Evolutionary conservation across 106 monocot species (phyloP), one percentile per base, ranked within the genome.

Genomic region (Iris macrosiphon): DNA sequence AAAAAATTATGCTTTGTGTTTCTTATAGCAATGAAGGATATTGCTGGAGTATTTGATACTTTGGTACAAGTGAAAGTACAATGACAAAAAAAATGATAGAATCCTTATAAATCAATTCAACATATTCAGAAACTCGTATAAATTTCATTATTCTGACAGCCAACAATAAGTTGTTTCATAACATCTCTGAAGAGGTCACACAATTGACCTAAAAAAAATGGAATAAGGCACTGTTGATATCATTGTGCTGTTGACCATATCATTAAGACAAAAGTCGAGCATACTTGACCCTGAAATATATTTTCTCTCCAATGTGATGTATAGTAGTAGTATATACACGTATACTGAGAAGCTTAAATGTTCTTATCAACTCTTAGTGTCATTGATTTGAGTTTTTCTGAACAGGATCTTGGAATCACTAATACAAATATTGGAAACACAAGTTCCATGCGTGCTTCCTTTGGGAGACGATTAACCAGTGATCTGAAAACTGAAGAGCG

Each of bases 401-500:
- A 30, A 67, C 72, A 82, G 81, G 68, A 59, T 35, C 60, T 77
- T 64, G 63, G 72, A 51, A 64, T 60, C 49, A 67, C 47, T 43
- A 62, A 24, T 21, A 37, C 59, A 47, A 71, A 43, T 28, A 16
- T 27, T 25, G 55, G 46, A 41, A 63, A 61, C 34, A 31, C 67
- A 54, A 25, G 31, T 21, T 29, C 24, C 39, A 26, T 73, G 16
- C 38, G 27, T 17, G 15, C 79, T 41, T 62, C 72, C 18, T 58
- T 58, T 58, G 57, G 41, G 40, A 58, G 40, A 41, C 57, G 41
- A 17, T 31, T 58, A 29, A 76, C 69, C 38, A 70, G 29, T 16
- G 68, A 85, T 22, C 57, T 67, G 16, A 84, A 79, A 56, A 63
- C 56, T 16, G 76, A 86, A 73, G 85, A 95, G 28, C 66, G 94